These are phyloP conservation scores for Sechiopsis laciniata DNA, from an alignment of 306 rosid species.

Conservation along the genomic window DNA sequence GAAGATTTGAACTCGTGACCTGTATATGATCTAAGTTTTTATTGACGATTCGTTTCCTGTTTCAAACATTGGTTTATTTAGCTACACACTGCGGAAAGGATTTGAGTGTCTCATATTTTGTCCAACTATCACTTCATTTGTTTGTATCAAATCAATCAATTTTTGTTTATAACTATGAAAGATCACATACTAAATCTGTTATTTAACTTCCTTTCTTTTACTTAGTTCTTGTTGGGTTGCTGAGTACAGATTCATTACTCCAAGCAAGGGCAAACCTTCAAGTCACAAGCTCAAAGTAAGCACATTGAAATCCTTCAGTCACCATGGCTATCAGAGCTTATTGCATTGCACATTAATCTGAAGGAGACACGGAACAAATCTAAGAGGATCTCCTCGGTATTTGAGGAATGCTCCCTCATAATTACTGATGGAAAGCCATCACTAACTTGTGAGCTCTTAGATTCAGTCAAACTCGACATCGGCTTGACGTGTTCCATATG, in stretches of 20 bases:
- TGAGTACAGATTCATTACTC: conserved; percentile 73
- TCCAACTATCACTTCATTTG: neutral
- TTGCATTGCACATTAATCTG: conserved; percentile 84
- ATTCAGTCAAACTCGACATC: conserved; percentile 67
- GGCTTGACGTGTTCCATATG: conserved; percentile 92
- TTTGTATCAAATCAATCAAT: neutral
- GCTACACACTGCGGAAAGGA: neutral
- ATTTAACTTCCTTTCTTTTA: neutral
- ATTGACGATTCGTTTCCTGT: too few relatives aligned
- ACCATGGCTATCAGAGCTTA: conserved; percentile 91
- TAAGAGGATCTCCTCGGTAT: conserved; percentile 36
- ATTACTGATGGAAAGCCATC: conserved; percentile 72
- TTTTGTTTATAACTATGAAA: neutral
- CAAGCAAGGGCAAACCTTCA: conserved; percentile 85
- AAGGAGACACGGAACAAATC: conserved; percentile 52
- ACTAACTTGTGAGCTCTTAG: conserved; percentile 71
- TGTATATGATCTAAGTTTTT: too few relatives aligned
- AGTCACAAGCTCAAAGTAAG: conserved; percentile 71
- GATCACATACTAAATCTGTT: neutral
- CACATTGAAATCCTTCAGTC: conserved; percentile 89
- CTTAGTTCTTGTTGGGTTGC: conserved; percentile 11
- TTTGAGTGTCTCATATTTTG: neutral
- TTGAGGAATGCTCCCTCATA: conserved; percentile 62
- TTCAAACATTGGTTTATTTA: neutral
- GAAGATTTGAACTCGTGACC: too few relatives aligned